Base-by-base conservation (phyloP, 108 stramenopile species). In the Mayamaea pseudoterrestris region DNA sequence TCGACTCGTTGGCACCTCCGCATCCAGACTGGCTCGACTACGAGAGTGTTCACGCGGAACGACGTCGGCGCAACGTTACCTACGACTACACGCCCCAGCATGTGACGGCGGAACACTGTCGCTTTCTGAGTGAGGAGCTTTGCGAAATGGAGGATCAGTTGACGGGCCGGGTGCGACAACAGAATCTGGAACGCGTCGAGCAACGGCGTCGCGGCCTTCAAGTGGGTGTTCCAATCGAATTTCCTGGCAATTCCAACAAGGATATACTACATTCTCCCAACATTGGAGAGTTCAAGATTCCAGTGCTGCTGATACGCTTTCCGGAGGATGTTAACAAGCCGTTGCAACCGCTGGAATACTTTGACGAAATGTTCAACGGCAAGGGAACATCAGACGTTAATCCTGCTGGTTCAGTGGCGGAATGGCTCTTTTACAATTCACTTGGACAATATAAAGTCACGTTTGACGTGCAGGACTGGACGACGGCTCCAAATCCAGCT, bases 401-500 rank as follows among this genome's bases (percentile, higher is more conserved):
- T 16, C 27, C 25, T 29, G 16, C 21, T 6, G 47, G 47, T 48
- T 32, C 30, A 2, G 16, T 51, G 22, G 24, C n/a, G 25, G 50
- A 51, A n/a, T 51, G 29, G 14, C 21, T 51, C 5, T 2, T 26
- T 12, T 12, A 5, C 16, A 30, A 51, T 22, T 24, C 22, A 5
- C 11, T 32, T 9, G 53, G 53, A 6, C 25, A 54, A 27, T 54
- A 54, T 21, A 54, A 41, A 20, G 41, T 54, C 7, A 7, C 14
- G 9, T 42, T 22, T 27, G 53, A 42, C 7, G 55, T 63, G 0
- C 26, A 28, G 8, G 55, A 56, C 27, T 63, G 62, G 62, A 12
- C 44, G 13, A 23, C 27, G 7, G 39, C 62, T 13, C 52, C 53
- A 37, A 57, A 63, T 30, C 56, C 62, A 22, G 51, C 52, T 14